A percentile compares a stretch with the other conserved stretches of the same genome.
Conservation (phyloP, 1,139 yeast genomes). For the Arxiozyma slooffiae region DNA sequence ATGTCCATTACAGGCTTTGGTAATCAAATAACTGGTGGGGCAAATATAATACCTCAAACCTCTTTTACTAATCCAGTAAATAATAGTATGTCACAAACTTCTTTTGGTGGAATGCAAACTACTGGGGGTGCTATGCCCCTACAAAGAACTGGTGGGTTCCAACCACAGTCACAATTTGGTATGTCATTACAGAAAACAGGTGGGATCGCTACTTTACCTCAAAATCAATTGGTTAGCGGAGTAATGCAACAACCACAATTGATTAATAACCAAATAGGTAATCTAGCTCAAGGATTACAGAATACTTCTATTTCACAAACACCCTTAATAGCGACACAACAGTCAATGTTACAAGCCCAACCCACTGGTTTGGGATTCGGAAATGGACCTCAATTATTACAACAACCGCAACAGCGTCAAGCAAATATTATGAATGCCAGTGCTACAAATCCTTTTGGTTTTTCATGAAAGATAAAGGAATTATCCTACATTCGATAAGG, state of each 20-base stretch:
- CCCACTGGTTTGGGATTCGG: slow-evolving; percentile 72
- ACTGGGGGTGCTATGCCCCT: slow-evolving; percentile 19
- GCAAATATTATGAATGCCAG: slow-evolving; percentile 86
- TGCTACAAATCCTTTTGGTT: slow-evolving; percentile 91
- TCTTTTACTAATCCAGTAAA: not conserved
- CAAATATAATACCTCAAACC: slow-evolving; percentile 12
- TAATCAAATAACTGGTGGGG: slow-evolving; percentile 31
- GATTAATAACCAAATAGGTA: slow-evolving; percentile 35
- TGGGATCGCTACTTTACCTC: slow-evolving; percentile 34
- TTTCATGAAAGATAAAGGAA: slow-evolving; percentile 34
- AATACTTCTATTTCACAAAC: slow-evolving; percentile 44
- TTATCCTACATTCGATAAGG: not conserved
- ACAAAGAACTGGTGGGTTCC: slow-evolving; percentile 25
- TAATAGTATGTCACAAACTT: slow-evolving; percentile 29
- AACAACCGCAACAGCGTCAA: slow-evolving; percentile 35
- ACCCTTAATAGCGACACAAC: no score
- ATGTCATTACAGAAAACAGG: slow-evolving; percentile 41
- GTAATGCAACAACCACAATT: slow-evolving; percentile 28
- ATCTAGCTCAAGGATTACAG: slow-evolving; percentile 54
- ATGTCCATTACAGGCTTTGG: slow-evolving; percentile 31
- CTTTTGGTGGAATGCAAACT: slow-evolving; percentile 31
- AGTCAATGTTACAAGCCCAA: slow-evolving; percentile 48
- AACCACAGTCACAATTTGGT: slow-evolving; percentile 30
- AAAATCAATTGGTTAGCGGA: slow-evolving; percentile 38
- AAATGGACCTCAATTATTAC: slow-evolving; percentile 37